These are phyloP conservation scores for Trichoderma harzianum DNA, from an alignment of 2,329 filamentous ascomycete species.

Conservation along the genomic window DNA sequence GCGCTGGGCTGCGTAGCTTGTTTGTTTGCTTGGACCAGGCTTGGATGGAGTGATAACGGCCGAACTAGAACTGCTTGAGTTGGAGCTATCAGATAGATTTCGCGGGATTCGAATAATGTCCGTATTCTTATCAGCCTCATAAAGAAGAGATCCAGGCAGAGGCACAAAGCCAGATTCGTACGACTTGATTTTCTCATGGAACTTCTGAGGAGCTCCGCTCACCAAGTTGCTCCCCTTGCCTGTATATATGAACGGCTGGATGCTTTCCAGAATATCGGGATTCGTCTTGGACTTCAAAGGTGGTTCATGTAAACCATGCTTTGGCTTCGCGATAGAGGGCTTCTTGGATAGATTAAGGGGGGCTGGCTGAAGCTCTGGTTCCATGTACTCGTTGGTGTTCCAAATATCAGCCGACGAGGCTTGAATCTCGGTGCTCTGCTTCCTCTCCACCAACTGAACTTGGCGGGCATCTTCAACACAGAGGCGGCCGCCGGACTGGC, in stretches of 20 bases:
- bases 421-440: slow-evolving; percentile 17
- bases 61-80: slow-evolving; percentile 13
- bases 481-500: slow-evolving; percentile 24
- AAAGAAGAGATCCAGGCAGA: slow-evolving; percentile 11
- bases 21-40: not conserved
- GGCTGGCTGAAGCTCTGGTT: slow-evolving; percentile 25
- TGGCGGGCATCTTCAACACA: slow-evolving; percentile 21
- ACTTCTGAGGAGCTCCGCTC: not conserved
- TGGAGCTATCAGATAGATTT: slow-evolving; percentile 18
- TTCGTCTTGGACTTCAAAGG: not conserved
- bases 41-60: slow-evolving; percentile 25
- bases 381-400: slow-evolving; percentile 22
- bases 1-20: not conserved
- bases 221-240: not conserved
- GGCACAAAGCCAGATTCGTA: slow-evolving; percentile 13
- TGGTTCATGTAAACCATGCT: not conserved
- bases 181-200: not conserved
- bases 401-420: slow-evolving; percentile 26
- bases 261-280: not conserved
- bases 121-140: slow-evolving; percentile 6
- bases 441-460: slow-evolving; percentile 22
- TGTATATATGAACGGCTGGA: not conserved
- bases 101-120: not conserved
- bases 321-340: not conserved
- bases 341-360: slow-evolving; percentile 24